Conservation (phyloP, 176 grass and related monocot genomes). For the Cenchrus fungigraminus region DNA sequence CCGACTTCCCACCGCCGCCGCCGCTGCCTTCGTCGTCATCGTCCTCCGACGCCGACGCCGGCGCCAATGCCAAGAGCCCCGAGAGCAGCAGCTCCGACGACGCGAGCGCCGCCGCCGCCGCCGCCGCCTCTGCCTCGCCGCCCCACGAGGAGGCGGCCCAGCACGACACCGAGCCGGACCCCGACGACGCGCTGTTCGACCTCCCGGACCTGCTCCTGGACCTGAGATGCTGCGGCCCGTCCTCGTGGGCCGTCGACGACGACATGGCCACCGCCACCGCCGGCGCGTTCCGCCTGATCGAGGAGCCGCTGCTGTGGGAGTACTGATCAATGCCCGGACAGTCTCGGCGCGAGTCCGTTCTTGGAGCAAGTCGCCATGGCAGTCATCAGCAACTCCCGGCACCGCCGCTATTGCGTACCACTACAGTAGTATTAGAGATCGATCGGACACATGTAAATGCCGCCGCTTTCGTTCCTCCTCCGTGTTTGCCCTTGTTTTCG, state of each 20-base stretch:
- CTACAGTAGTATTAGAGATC: neutral
- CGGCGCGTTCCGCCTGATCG: slow-evolving; percentile 62
- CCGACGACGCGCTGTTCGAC: slow-evolving; percentile 78
- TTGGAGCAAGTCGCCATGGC: neutral
- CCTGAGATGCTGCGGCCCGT: slow-evolving; percentile 65
- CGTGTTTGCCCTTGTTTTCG: neutral
- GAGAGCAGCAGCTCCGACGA: slow-evolving; percentile 1
- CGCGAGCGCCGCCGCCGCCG: neutral
- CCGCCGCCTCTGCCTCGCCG: neutral
- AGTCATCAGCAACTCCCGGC: neutral
- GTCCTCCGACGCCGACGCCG: neutral
- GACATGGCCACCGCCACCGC: slow-evolving; percentile 25
- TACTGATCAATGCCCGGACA: slow-evolving; percentile 47
- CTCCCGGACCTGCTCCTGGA: slow-evolving; percentile 90
- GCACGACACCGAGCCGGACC: neutral
- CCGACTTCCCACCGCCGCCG: slow-evolving; percentile 32
- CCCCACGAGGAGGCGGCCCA: neutral
- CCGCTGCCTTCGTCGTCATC: neutral
- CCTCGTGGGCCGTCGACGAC: slow-evolving; percentile 57
- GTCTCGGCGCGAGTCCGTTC: neutral
- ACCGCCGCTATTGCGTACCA: neutral
- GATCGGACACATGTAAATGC: slow-evolving; percentile 48
- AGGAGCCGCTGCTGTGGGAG: slow-evolving; percentile 82
- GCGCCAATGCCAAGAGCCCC: slow-evolving; percentile 46
- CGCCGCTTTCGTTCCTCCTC: neutral